These are phyloP conservation scores for Pachyrhizus erosus DNA, from an alignment of 306 rosid species.

Conservation along the genomic window DNA sequence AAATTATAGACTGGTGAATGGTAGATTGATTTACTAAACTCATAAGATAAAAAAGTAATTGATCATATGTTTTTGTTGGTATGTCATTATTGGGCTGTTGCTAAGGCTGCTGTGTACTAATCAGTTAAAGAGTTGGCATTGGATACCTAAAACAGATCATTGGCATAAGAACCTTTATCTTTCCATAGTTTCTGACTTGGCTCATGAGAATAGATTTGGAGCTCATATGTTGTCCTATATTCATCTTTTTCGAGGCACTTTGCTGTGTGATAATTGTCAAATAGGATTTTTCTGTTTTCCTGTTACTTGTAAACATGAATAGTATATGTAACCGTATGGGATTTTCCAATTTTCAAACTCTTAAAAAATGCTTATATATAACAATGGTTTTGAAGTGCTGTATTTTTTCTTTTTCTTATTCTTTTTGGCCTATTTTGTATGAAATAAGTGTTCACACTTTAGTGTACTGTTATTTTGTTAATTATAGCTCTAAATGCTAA, in stretches of 20 bases:
- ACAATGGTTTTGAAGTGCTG: constrained; percentile 2
- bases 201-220: constrained; percentile 5
- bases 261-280: neutral
- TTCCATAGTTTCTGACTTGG: neutral
- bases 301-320: constrained; percentile 2
- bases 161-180: neutral
- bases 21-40: constrained; percentile 20
- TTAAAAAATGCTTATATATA: constrained; percentile 13
- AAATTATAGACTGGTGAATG: neutral
- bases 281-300: constrained; percentile 5
- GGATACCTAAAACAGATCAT: constrained; percentile 8
- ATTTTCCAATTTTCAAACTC: constrained; percentile 12
- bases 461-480: neutral
- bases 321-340: neutral
- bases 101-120: constrained; percentile 12
- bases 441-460: neutral
- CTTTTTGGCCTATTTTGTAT: neutral
- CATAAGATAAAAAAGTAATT: neutral
- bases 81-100: neutral
- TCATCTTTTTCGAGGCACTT: neutral
- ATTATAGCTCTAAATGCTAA: constrained; percentile 29
- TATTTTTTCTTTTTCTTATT: neutral
- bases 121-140: constrained; percentile 25
- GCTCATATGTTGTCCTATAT: neutral
- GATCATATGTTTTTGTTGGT: neutral